Conservation (phyloP, 2,329 filamentous ascomycete species). For the Curvularia hawaiiensis region DNA sequence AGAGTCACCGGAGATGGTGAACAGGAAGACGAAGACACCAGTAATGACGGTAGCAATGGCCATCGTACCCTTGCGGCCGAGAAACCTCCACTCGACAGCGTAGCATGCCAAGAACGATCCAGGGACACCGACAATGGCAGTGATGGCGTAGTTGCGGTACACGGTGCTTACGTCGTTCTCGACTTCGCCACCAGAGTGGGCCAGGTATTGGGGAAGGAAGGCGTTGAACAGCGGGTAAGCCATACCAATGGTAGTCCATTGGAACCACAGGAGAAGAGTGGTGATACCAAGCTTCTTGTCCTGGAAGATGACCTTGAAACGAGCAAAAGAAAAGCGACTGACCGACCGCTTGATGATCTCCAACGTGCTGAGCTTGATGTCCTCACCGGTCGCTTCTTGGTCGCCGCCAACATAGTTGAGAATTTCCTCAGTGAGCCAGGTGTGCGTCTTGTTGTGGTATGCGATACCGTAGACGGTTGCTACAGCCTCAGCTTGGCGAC, state of each 20-base stretch:
- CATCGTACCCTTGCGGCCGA: conserved; percentile 75
- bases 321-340: conserved; percentile 68
- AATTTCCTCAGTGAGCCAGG: conserved; percentile 69
- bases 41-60: conserved; percentile 70
- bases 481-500: conserved; percentile 78
- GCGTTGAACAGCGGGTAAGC: conserved; percentile 88
- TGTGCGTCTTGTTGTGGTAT: conserved; percentile 63
- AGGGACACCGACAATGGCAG: conserved; percentile 75
- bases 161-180: conserved; percentile 46
- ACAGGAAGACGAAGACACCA: conserved; percentile 72
- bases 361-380: conserved; percentile 47
- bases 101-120: conserved; percentile 76
- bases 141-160: conserved; percentile 85
- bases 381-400: conserved; percentile 47
- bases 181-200: conserved; percentile 55
- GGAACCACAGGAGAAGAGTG: conserved; percentile 70
- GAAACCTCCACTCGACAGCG: conserved; percentile 72
- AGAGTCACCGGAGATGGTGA: conserved; percentile 62
- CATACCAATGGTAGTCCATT: conserved; percentile 83
- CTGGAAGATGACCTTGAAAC: conserved; percentile 67
- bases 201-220: conserved; percentile 86
- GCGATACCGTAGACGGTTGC: conserved; percentile 81
- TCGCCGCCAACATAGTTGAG: conserved; percentile 60
- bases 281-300: conserved; percentile 55
- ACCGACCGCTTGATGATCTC: conserved; percentile 65